Evolutionary conservation across 176 grass and related monocot genomes (phyloP), one percentile per base, ranked within the genome.

Genomic region (Phoenix dactylifera): DNA sequence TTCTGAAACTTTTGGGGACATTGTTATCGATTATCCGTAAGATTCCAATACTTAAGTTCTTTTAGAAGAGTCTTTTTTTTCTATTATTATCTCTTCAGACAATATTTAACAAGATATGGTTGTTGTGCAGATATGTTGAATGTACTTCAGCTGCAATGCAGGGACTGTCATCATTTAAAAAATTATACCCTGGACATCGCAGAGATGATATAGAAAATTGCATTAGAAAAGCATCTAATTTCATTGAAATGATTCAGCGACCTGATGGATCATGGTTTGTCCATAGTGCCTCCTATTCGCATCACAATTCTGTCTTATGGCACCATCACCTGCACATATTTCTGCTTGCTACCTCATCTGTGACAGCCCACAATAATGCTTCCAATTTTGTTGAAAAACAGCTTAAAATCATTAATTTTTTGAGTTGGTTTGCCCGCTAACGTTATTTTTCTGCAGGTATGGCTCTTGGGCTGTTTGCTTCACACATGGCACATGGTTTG

Each of bases 11-110:
- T 98, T 98, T 62, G 93, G 87, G 24, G 84, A 89, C 55, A 92
- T 98, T 65, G 63, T 92, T 57, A 98, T 98, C 60, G 93, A 98
- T 85, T 98, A 98, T 54, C 84, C 93, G 93, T 98, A 89, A 92
- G 93, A 92, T 62, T 30, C 32, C 9, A 25, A 59, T 49, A 77
- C 59, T 26, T 59, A n/a, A 58, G 2, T 6, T 44, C 35, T 50
- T 2, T 32, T 60, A 70, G 2, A 58, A 52, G 48, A 49, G 56
- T 15, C 44, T 24, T 22, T 87, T 20, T 51, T 4, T 61, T 28
- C 15, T 16, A 22, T 7, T 73, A 1, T 32, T 69, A 62, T 20
- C 54, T 54, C 24, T 55, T 74, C 59, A 18, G 15, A 69, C 5
- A 58, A 82, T 28, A 60, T n/a, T 82, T 28, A 75, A 68, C 59